Percentiles rank a stretch among this genome's conserved stretches.
These are phyloP conservation scores for Fusarium keratoplasticum DNA, from an alignment of 2,329 filamentous ascomycete species.

Conservation along the genomic window DNA sequence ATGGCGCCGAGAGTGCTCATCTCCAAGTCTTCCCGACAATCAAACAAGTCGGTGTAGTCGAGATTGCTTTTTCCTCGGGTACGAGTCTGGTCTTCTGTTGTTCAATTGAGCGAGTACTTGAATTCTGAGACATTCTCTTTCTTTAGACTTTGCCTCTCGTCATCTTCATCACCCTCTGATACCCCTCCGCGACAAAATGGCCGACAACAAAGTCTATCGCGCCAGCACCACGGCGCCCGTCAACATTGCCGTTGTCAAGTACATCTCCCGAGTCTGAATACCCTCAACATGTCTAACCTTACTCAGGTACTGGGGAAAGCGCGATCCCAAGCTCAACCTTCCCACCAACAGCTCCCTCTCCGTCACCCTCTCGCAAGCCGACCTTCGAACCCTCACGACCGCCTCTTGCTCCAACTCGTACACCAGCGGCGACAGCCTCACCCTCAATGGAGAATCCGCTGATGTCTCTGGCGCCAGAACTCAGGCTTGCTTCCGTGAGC, in stretches of 20 bases:
- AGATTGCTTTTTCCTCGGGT: slow-evolving; percentile 7
- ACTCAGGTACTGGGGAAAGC: slow-evolving; percentile 88
- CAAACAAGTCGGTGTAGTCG: slow-evolving; percentile 45
- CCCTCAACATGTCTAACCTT: neutral
- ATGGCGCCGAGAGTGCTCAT: slow-evolving; percentile 30
- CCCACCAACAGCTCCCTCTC: slow-evolving; percentile 98
- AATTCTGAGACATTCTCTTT: neutral
- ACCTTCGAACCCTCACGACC: slow-evolving; percentile 95
- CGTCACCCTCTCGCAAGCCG: slow-evolving; percentile 93
- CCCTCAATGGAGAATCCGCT: slow-evolving; percentile 85
- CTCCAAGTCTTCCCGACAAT: slow-evolving; percentile 43
- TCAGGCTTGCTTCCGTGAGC: slow-evolving; percentile 92
- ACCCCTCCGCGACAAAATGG: slow-evolving; percentile 50
- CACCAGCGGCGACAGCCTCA: slow-evolving; percentile 74
- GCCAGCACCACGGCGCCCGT: slow-evolving; percentile 97
- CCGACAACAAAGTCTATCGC: slow-evolving; percentile 76
- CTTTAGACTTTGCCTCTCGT: neutral
- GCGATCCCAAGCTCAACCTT: slow-evolving; percentile 91
- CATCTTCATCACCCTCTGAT: neutral
- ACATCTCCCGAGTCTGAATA: slow-evolving; percentile 8
- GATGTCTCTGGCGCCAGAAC: slow-evolving; percentile 90
- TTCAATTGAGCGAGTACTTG: slow-evolving; percentile 12
- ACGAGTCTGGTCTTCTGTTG: neutral
- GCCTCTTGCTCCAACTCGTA: slow-evolving; percentile 87
- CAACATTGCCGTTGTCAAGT: slow-evolving; percentile 99